Evolutionary conservation across 495 filamentous ascomycete species (phyloP).

Genomic region (Podospora australis): DNA sequence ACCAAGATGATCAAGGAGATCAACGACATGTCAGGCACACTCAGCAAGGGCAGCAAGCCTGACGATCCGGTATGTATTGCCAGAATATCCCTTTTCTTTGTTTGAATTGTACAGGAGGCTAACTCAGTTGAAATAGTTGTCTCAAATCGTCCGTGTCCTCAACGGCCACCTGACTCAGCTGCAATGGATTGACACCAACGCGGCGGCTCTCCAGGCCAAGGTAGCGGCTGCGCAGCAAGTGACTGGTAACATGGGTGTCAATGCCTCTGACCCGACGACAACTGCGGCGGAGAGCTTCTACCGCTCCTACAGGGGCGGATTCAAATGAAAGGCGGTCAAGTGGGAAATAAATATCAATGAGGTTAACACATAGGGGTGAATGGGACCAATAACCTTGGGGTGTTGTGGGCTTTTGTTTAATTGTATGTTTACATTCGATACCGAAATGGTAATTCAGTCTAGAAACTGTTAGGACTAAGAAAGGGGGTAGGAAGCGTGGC

Average conservation of each 20-base stretch:
- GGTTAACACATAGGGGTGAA: no score
- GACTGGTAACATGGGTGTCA: slow-evolving; percentile 56
- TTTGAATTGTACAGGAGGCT: slow-evolving; percentile 5
- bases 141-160: slow-evolving; percentile 86
- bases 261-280: slow-evolving; percentile 50
- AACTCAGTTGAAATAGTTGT: slow-evolving; percentile 53
- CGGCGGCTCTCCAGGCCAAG: slow-evolving; percentile 71
- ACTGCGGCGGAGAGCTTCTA: slow-evolving; percentile 78
- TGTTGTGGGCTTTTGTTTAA: no score
- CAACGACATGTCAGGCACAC: slow-evolving; percentile 72
- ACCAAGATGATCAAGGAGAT: slow-evolving; percentile 96
- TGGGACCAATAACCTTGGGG: no score
- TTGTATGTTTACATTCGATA: no score
- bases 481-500: no score
- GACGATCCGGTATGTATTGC: slow-evolving; percentile 78
- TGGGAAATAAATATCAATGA: no score
- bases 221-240: slow-evolving; percentile 72
- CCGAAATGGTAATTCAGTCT: no score
- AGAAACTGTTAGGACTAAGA: no score
- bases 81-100: slow-evolving; percentile 4
- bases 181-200: slow-evolving; percentile 83
- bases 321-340: slow-evolving; percentile 13
- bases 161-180: slow-evolving; percentile 85
- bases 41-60: slow-evolving; percentile 80
- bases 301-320: slow-evolving; percentile 62